Base-by-base conservation (phyloP, 768 basidiomycete genomes). In the Leccinum fibrillosum region DNA sequence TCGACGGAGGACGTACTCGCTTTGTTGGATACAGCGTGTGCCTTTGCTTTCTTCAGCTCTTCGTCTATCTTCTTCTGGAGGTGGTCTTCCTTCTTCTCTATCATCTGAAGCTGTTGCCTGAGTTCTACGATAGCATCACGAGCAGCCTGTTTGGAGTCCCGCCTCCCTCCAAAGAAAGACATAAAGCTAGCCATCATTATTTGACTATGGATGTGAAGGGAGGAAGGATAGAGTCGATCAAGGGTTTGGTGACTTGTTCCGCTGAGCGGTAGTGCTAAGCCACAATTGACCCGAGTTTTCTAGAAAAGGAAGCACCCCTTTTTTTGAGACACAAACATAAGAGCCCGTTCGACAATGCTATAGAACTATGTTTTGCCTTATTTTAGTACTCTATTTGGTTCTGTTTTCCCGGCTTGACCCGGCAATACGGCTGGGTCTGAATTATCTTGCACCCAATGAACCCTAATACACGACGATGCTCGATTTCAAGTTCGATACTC, bases 61-160 rank as follows among this genome's bases (percentile, higher is more conserved):
- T 97, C 94, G 54, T 96, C 94, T 63, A 97, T 91, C 86, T 95
- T 94, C 85, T 91, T 94, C 81, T 90, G 88, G 61, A 98, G 78
- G 74, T 92, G 82, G 73, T 98, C 96, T 78, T 98, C 97, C 81
- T 96, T 98, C 92, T 98, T 99, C 84, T 98, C 94, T 65, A 98
- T 86, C 87, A 96, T 90, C 76, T 92, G 85, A 61, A 98, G 82
- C 73, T 98, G 94, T 76, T 96, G 89, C 68, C 96, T 86, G 65
- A 99, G 80, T 48, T 82, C 82, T 59, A 98, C 90, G 73, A 99
- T 99, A 50, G 97, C 92, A 71, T 97, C 92, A 62, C 93, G 83
- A 48, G 96, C 88, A 26, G 87, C 79, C 75, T 89, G 86, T 74
- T 90, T 92, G 23, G 92, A 82, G 69, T 95, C 90, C 65, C 86